Evolutionary conservation across 2,329 filamentous ascomycete genomes (phyloP).

Genomic region (Aureobasidium lini): DNA sequence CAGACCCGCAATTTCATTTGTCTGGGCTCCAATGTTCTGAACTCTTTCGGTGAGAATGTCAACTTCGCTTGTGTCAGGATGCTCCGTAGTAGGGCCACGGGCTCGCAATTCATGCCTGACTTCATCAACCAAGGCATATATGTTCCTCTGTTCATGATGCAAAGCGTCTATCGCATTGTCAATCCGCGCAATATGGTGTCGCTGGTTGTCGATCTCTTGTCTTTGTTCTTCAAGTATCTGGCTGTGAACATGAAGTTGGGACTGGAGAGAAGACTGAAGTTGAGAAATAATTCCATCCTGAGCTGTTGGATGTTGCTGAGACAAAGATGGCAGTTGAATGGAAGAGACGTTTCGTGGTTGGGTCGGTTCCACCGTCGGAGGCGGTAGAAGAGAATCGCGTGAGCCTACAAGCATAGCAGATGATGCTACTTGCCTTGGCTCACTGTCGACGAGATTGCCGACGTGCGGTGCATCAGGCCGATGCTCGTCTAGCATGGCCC

Average conservation of each 20-base stretch:
- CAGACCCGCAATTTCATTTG: conserved; percentile 40
- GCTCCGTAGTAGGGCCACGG: conserved; percentile 17
- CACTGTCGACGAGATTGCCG: conserved; percentile 6
- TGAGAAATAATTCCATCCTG: conserved; percentile 31
- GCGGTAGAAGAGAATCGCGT: conserved; percentile 6
- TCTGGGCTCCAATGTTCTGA: conserved; percentile 33
- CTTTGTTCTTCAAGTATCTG: conserved; percentile 33
- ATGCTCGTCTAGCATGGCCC: conserved; percentile 14
- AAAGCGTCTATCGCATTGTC: conserved; percentile 33
- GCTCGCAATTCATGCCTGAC: conserved; percentile 30
- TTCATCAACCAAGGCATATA: conserved; percentile 29
- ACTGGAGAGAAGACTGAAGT: conserved; percentile 36
- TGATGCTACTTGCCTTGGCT: conserved; percentile 6
- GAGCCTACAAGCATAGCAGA: background rate
- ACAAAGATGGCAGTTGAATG: conserved; percentile 13
- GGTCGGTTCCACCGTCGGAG: background rate
- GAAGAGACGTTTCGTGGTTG: background rate
- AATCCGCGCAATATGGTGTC: conserved; percentile 33
- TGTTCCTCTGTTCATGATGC: conserved; percentile 31
- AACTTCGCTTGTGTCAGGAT: conserved; percentile 30
- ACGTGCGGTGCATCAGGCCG: conserved; percentile 7
- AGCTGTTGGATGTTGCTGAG: conserved; percentile 5
- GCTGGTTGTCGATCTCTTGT: conserved; percentile 33
- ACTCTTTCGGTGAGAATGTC: conserved; percentile 39
- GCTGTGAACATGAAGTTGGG: conserved; percentile 42